Percentiles rank a stretch among this genome's conserved stretches.
phyloP scores from a whole-genome alignment of 768 basidiomycete species.

The Lyophyllum semitale region DNA sequence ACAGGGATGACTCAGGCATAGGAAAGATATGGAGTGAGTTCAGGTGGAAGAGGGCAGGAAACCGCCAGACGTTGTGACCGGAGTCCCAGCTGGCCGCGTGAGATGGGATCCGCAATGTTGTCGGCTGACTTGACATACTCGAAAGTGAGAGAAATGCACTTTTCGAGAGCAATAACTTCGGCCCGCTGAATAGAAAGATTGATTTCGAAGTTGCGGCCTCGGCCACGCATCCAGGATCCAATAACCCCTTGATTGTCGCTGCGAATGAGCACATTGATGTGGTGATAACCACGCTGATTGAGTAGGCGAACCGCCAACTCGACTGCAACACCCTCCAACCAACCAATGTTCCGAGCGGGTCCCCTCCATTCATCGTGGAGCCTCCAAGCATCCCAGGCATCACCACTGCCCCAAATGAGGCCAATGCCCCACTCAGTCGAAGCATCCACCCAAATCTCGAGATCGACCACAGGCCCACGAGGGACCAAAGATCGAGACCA shows the following conservation, averaged over 20 bases:
- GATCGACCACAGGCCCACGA: not conserved
- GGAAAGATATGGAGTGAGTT: conserved; percentile 12
- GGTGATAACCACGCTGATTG: not conserved
- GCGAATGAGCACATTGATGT: conserved; percentile 25
- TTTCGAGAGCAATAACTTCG: not conserved
- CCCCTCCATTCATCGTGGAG: conserved; percentile 15
- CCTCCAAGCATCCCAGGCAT: conserved; percentile 22
- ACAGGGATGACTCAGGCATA: conserved; percentile 7
- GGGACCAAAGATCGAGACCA: not conserved
- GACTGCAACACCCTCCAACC: conserved; percentile 25
- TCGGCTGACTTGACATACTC: conserved; percentile 23
- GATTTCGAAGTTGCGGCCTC: conserved; percentile 21
- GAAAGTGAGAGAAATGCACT: conserved; percentile 10
- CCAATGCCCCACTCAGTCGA: conserved; percentile 25
- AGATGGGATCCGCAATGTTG: conserved; percentile 34
- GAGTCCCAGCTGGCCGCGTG: conserved; percentile 13
- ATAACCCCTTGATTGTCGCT: conserved; percentile 40
- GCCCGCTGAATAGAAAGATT: conserved; percentile 1
- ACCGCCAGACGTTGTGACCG: not conserved
- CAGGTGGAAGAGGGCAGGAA: conserved; percentile 14
- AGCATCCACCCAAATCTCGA: conserved; percentile 33
- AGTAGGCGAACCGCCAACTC: conserved; percentile 22
- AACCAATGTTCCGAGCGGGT: conserved; percentile 22
- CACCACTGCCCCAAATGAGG: not conserved
- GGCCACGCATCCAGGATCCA: conserved; percentile 30